These are phyloP conservation scores for Elaphomyces granulatus DNA, from an alignment of 495 filamentous ascomycete species.

Conservation along the genomic window DNA sequence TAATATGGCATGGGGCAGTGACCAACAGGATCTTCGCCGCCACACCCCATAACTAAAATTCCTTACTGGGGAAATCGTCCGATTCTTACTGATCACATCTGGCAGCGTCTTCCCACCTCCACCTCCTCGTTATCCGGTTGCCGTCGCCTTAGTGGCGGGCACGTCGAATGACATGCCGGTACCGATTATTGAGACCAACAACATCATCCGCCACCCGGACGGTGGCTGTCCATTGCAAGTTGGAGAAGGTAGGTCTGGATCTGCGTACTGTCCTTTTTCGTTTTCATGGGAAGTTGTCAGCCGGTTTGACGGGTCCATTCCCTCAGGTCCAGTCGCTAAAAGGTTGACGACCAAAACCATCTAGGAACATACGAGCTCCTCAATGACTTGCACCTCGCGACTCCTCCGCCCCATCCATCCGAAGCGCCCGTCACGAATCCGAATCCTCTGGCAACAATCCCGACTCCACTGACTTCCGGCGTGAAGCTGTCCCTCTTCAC, in stretches of 20 bases:
- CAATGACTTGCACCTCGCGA: slow-evolving; percentile 84
- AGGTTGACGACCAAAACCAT: too few species aligned
- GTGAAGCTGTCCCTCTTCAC: slow-evolving; percentile 72
- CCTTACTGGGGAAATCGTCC: too few species aligned
- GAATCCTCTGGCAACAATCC: slow-evolving; percentile 78
- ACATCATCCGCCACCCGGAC: slow-evolving; percentile 63
- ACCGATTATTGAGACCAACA: slow-evolving; percentile 83
- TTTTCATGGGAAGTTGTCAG: background rate
- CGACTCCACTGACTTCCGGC: slow-evolving; percentile 64
- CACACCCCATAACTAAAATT: too few species aligned
- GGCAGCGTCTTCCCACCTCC: slow-evolving; percentile 68
- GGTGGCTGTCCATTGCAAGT: slow-evolving; percentile 63
- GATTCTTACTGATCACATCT: slow-evolving; percentile 11
- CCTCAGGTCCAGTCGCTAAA: slow-evolving; percentile 12
- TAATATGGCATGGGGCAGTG: too few species aligned
- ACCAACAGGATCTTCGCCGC: too few species aligned
- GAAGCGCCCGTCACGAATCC: slow-evolving; percentile 73
- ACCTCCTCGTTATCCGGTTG: slow-evolving; percentile 66
- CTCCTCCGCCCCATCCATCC: slow-evolving; percentile 86
- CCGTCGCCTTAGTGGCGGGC: slow-evolving; percentile 49
- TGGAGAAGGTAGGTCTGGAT: slow-evolving; percentile 62
- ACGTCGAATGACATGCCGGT: slow-evolving; percentile 45
- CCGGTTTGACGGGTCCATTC: slow-evolving; percentile 6
- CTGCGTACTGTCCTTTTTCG: slow-evolving; percentile 1
- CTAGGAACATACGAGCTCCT: slow-evolving; percentile 75